phyloP scores from a whole-genome alignment of 148 eudicot species.

The Cornus controversa region DNA sequence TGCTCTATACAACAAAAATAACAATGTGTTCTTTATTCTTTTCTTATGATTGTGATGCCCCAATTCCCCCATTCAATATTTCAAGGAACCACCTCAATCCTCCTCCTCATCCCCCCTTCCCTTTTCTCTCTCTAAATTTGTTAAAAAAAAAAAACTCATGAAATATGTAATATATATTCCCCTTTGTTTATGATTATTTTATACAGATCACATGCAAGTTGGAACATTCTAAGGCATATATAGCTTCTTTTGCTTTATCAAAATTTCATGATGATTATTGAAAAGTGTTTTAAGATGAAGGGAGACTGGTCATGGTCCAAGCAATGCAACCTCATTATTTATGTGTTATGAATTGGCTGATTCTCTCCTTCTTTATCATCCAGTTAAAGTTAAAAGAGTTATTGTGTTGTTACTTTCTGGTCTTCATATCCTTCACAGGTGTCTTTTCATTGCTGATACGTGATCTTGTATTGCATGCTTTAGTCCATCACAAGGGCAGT shows the following conservation, averaged over 20 bases:
- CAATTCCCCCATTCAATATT: slow-evolving; percentile 25
- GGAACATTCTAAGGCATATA: slow-evolving; percentile 49
- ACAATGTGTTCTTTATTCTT: slow-evolving; percentile 53
- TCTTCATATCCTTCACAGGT: neutral
- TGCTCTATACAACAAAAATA: slow-evolving; percentile 56
- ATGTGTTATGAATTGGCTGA: slow-evolving; percentile 32
- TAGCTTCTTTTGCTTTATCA: slow-evolving; percentile 28
- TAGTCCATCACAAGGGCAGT: neutral
- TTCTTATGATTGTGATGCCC: slow-evolving; percentile 34
- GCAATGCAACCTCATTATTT: slow-evolving; percentile 28
- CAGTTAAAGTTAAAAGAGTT: slow-evolving; percentile 30
- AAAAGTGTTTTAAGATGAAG: slow-evolving; percentile 10
- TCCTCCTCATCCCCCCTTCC: slow-evolving; percentile 16
- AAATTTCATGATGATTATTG: slow-evolving; percentile 22
- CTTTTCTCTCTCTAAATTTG: slow-evolving; percentile 14
- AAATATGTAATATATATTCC: too few species aligned
- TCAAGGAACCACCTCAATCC: slow-evolving; percentile 6
- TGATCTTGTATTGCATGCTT: neutral
- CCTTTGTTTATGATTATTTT: too few species aligned
- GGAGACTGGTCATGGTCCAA: slow-evolving; percentile 32
- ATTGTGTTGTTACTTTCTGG: slow-evolving; percentile 13
- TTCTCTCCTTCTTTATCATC: slow-evolving; percentile 43
- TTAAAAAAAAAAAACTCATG: too few species aligned
- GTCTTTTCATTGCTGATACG: too few species aligned
- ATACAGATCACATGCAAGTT: slow-evolving; percentile 25